phyloP scores from a whole-genome alignment of 768 basidiomycete species.

The Dioszegia hungarica region DNA sequence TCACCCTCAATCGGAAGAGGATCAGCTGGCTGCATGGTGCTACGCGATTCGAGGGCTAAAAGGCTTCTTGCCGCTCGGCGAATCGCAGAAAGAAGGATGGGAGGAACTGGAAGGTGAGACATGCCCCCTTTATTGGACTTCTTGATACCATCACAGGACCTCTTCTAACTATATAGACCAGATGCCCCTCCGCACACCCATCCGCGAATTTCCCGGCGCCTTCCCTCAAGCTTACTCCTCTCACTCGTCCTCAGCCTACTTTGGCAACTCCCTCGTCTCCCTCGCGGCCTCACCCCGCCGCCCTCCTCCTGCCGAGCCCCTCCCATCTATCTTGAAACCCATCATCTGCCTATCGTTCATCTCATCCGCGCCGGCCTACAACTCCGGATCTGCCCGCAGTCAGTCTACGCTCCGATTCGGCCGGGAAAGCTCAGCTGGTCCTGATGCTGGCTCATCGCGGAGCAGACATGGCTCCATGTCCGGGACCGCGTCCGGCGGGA shows the following conservation, averaged over 20 bases:
- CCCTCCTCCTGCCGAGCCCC: not conserved
- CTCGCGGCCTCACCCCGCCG: constrained; percentile 2
- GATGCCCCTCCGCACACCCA: not conserved
- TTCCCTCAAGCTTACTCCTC: constrained; percentile 25
- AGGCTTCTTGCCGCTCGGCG: constrained; percentile 5
- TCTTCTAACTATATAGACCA: not conserved
- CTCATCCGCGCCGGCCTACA: not conserved
- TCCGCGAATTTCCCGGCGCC: constrained; percentile 26
- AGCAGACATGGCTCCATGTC: not conserved
- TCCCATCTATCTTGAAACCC: not conserved
- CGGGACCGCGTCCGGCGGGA: not conserved
- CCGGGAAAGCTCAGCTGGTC: constrained; percentile 13
- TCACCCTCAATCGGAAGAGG: not conserved
- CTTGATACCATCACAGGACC: not conserved
- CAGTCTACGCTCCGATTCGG: constrained; percentile 17
- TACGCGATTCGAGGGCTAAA: not conserved
- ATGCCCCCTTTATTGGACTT: not conserved
- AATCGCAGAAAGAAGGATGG: constrained; percentile 24
- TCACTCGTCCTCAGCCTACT: constrained; percentile 3
- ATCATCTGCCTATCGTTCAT: constrained; percentile 4
- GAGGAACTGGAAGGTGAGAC: constrained; percentile 35
- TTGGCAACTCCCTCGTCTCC: constrained; percentile 26
- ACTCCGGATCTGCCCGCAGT: constrained; percentile 7
- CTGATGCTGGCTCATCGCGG: not conserved
- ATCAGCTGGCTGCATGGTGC: constrained; percentile 1